A percentile compares a stretch with the other conserved stretches of the same genome.
Evolutionary conservation across 352 stramenopile species (phyloP).

Genomic region (Salisapilia sapeloensis): DNA sequence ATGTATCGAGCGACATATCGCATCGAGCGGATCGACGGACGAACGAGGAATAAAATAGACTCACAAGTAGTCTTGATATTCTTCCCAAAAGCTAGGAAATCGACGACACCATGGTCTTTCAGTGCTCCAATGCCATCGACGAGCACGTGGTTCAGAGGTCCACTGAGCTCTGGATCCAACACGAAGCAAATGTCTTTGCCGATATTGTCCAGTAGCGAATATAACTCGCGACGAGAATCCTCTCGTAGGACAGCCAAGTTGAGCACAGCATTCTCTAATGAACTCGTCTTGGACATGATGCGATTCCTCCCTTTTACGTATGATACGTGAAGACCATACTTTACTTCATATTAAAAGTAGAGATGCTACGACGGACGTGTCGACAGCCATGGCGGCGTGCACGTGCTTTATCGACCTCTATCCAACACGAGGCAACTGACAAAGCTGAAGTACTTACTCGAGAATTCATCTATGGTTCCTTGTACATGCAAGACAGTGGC

Average conservation of each 20-base stretch:
- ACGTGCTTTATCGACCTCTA: not conserved
- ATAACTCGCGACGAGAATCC: constrained; percentile 68
- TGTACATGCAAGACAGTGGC: constrained; percentile 59
- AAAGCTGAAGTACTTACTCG: constrained; percentile 54
- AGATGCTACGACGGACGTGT: not conserved
- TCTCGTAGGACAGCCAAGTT: constrained; percentile 77
- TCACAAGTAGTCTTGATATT: constrained; percentile 70
- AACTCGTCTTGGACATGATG: constrained; percentile 60
- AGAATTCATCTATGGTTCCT: constrained; percentile 68
- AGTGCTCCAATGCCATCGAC: constrained; percentile 72
- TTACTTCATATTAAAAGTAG: not conserved
- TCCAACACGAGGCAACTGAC: not conserved
- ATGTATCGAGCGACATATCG: constrained; percentile 70
- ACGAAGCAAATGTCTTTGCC: constrained; percentile 82
- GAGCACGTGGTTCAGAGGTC: constrained; percentile 72
- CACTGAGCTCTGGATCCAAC: constrained; percentile 65
- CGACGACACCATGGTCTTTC: constrained; percentile 73
- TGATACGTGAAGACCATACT: not conserved
- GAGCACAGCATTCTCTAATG: constrained; percentile 68
- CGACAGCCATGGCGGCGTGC: not conserved
- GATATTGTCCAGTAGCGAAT: constrained; percentile 67
- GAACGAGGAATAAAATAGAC: constrained; percentile 81
- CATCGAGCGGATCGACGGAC: constrained; percentile 54
- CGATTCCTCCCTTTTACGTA: constrained; percentile 1
- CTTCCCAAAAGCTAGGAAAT: constrained; percentile 72